Conservation (phyloP, 768 basidiomycete species). For the Saitozyma sp. region DNA sequence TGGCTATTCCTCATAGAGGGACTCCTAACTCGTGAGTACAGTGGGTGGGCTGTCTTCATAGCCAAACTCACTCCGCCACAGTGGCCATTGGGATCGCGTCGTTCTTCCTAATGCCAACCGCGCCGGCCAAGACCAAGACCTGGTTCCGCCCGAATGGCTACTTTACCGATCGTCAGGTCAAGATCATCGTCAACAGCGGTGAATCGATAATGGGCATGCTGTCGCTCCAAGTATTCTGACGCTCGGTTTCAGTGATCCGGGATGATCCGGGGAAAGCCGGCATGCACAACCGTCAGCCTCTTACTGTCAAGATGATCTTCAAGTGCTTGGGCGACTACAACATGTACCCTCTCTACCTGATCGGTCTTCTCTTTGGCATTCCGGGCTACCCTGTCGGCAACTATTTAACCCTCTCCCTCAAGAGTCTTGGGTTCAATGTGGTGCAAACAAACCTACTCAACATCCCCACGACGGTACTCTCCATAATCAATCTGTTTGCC, state of each 20-base stretch:
- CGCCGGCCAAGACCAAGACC: slow-evolving; percentile 44
- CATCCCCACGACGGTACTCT: slow-evolving; percentile 43
- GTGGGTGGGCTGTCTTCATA: background rate
- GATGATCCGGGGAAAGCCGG: slow-evolving; percentile 30
- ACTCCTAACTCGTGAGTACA: slow-evolving; percentile 23
- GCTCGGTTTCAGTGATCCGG: slow-evolving; percentile 10
- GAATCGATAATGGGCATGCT: too few relatives aligned
- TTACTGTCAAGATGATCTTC: slow-evolving; percentile 38
- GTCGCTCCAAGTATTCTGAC: too few relatives aligned
- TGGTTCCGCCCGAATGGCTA: slow-evolving; percentile 47
- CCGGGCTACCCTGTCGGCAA: slow-evolving; percentile 35
- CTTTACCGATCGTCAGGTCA: slow-evolving; percentile 50
- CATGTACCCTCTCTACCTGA: slow-evolving; percentile 49
- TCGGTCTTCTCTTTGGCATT: slow-evolving; percentile 50
- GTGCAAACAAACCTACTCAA: slow-evolving; percentile 49
- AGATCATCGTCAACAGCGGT: slow-evolving; percentile 48
- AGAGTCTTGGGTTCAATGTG: slow-evolving; percentile 47
- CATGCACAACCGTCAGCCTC: slow-evolving; percentile 49
- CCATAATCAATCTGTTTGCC: slow-evolving; percentile 39
- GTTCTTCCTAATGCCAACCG: slow-evolving; percentile 50
- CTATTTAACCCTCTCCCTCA: slow-evolving; percentile 47
- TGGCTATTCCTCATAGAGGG: slow-evolving; percentile 63
- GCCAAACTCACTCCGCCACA: slow-evolving; percentile 11
- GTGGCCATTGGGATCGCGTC: slow-evolving; percentile 46
- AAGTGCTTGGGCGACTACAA: slow-evolving; percentile 45